phyloP scores from a whole-genome alignment of 179 eudicot species.

The Dionaea muscipula region DNA sequence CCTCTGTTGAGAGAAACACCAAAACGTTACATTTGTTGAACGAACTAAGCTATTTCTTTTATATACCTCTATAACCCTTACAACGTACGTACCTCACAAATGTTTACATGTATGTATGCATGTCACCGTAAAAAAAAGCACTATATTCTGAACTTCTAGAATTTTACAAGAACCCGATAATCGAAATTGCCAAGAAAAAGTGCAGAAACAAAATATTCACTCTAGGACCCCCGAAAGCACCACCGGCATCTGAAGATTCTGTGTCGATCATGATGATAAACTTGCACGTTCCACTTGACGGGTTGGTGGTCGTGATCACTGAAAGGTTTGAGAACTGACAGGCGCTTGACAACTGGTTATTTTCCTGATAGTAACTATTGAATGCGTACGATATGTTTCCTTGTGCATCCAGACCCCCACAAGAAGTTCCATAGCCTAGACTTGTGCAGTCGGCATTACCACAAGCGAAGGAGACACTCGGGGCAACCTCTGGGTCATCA shows the following conservation, averaged over 20 bases:
- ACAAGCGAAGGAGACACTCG: conserved; percentile 29
- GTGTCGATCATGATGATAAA: conserved; percentile 22
- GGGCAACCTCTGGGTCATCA: conserved; percentile 19
- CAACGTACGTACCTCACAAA: too few relatives aligned
- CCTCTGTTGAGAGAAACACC: too few relatives aligned
- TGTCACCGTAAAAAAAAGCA: too few relatives aligned
- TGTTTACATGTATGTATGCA: too few relatives aligned
- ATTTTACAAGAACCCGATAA: neutral
- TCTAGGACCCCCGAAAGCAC: neutral
- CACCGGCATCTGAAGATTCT: neutral
- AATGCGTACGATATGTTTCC: conserved; percentile 65
- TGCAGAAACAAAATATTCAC: neutral
- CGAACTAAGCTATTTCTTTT: too few relatives aligned
- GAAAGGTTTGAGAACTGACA: conserved; percentile 25
- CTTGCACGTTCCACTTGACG: conserved; percentile 23
- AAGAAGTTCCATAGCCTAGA: conserved; percentile 62
- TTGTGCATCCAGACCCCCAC: conserved; percentile 42
- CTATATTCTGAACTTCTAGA: neutral
- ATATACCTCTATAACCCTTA: too few relatives aligned
- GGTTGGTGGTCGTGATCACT: conserved; percentile 20
- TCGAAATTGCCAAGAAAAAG: neutral
- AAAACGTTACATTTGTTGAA: too few relatives aligned
- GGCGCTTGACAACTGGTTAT: conserved; percentile 23
- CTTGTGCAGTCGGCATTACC: conserved; percentile 29
- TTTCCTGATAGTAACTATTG: conserved; percentile 45